A percentile compares a stretch with the other conserved stretches of the same genome.
Evolutionary conservation across 495 filamentous ascomycete genomes (phyloP).

Genomic region (Penicillium subrubescens): DNA sequence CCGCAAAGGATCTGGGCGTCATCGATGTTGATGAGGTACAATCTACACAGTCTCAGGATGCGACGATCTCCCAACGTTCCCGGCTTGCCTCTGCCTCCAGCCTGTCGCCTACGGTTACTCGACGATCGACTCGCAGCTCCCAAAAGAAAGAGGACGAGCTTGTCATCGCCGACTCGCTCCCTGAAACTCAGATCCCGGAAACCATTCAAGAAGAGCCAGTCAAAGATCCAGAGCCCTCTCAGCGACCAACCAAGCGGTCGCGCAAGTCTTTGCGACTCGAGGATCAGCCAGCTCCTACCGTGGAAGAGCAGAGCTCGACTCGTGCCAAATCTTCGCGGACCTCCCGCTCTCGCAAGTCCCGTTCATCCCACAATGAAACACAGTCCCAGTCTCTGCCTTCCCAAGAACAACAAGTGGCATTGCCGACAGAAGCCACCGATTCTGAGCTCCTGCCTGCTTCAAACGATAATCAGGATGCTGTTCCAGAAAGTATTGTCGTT

Average conservation of each 20-base stretch:
- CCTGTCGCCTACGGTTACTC: slow-evolving; percentile 21
- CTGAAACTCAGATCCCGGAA: slow-evolving; percentile 14
- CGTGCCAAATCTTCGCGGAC: slow-evolving; percentile 14
- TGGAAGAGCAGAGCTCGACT: slow-evolving; percentile 14
- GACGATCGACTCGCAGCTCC: slow-evolving; percentile 28
- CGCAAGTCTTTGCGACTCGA: slow-evolving; percentile 33
- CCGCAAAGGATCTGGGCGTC: slow-evolving; percentile 11
- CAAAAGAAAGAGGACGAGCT: slow-evolving; percentile 18
- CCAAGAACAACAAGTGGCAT: neutral
- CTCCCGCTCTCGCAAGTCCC: slow-evolving; percentile 26
- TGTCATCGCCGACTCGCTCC: slow-evolving; percentile 1
- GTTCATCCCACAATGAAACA: slow-evolving; percentile 16
- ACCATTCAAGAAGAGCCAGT: neutral
- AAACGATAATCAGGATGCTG: neutral
- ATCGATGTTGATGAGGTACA: slow-evolving; percentile 21
- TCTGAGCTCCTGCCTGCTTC: neutral
- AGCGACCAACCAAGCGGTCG: slow-evolving; percentile 18
- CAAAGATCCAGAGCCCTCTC: slow-evolving; percentile 11
- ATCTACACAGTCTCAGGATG: slow-evolving; percentile 22
- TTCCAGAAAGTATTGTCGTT: slow-evolving; percentile 6
- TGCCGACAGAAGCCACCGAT: neutral
- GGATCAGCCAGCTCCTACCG: slow-evolving; percentile 18
- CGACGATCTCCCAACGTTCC: slow-evolving; percentile 4
- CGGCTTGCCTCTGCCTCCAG: slow-evolving; percentile 11
- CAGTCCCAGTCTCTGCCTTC: slow-evolving; percentile 3